Evolutionary conservation across 805 yeast genomes (phyloP), one percentile per base, ranked within the genome.

Genomic region (Pichia kluyveri): DNA sequence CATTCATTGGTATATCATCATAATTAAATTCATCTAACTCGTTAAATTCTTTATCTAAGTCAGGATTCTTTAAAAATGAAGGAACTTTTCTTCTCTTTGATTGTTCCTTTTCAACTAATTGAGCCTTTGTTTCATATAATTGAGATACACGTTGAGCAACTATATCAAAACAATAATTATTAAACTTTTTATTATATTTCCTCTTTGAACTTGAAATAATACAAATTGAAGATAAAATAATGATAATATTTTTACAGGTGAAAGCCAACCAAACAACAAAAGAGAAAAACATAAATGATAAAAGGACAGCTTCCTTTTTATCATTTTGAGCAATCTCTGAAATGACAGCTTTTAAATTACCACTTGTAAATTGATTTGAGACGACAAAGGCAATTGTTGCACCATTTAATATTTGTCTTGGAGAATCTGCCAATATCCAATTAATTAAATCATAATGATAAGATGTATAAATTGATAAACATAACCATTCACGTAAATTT

Each of bases 351-450:
- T 74, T 67, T 49, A 73, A 71, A 44, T 65, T 57, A 27, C 58
- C 52, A 15, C 61, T 56, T 46, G 72, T 69, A 52, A 70, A 68
- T 38, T 61, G 52, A 45, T 69, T 73, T 15, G 76, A 75, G 34
- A 71, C 68, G 1, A 79, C 68, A 38, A 75, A 79, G 47, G 78
- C 78, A 54, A 69, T 70, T 10, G 96, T 86, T 55, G 85, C 68
- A 28, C 89, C 84, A 60, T 88, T 88, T 52, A 88, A 76, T 1
- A 86, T 82, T 65, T 88, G 96, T 65, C 96, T 78, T 26, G 96
- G 96, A 17, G 89, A 74, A 55, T 88, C 96, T 0, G 95, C 89
- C 41, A 86, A 68, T 10, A 87, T 56, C 54, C 87, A 73, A 42
- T 69, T 71, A 41, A 77, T 68, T 14, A 84, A 56, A 54, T 79